phyloP scores from a whole-genome alignment of 139 green algal species.

The Chlamydomonas sphaeroides region DNA sequence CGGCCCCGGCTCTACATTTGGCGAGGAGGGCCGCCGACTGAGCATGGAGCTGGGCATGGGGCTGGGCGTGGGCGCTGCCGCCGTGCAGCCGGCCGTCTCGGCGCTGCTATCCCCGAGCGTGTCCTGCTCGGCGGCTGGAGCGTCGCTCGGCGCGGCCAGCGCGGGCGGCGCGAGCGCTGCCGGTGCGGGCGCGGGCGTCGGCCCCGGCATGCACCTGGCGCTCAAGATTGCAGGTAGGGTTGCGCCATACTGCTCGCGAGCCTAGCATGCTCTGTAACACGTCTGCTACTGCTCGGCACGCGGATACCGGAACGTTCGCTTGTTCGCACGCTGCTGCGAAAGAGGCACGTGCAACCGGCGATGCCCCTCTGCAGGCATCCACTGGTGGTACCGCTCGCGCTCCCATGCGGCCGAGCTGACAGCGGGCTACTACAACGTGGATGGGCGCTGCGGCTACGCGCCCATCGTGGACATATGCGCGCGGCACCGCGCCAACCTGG shows the following conservation, averaged over 20 bases:
- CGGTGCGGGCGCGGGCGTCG: background rate
- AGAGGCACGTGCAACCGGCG: too few relatives aligned
- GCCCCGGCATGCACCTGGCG: conserved; percentile 60
- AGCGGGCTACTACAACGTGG: conserved; percentile 96
- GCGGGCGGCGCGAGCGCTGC: background rate
- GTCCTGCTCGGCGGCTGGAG: background rate
- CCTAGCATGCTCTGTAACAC: too few relatives aligned
- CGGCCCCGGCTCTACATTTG: background rate
- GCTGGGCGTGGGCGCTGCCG: background rate
- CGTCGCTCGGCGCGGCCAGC: background rate
- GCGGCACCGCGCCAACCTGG: conserved; percentile 80
- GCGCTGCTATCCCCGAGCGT: background rate
- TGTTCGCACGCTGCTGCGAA: too few relatives aligned
- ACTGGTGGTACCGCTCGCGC: conserved; percentile 94
- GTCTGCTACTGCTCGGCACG: too few relatives aligned
- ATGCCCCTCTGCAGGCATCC: too few relatives aligned
- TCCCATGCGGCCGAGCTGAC: conserved; percentile 95
- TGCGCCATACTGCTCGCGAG: too few relatives aligned
- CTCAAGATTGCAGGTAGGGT: conserved; percentile 97
- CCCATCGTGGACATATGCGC: conserved; percentile 77
- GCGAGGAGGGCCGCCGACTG: background rate
- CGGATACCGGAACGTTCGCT: too few relatives aligned
- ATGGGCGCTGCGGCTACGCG: conserved; percentile 83
- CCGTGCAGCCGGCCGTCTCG: background rate
- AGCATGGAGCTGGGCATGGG: background rate